Evolutionary conservation across 768 basidiomycete genomes (phyloP).

Genomic region (Clathrus columnatus): DNA sequence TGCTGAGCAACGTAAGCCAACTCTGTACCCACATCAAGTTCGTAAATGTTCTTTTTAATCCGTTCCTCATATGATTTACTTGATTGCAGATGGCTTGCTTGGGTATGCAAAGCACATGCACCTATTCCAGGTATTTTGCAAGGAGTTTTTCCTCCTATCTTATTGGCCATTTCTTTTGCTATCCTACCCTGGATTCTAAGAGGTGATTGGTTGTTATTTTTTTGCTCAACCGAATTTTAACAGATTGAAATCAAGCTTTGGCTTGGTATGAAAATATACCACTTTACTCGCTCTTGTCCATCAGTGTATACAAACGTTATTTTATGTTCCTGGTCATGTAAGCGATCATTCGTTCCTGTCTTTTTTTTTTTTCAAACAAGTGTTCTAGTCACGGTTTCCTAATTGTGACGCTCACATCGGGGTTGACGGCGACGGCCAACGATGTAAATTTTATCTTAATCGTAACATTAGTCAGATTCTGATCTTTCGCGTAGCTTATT

Average conservation of each 20-base stretch:
- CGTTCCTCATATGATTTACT: neutral
- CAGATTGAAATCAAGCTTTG: slow-evolving; percentile 27
- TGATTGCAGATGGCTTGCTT: slow-evolving; percentile 43
- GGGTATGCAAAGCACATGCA: slow-evolving; percentile 31
- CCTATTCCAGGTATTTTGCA: slow-evolving; percentile 44
- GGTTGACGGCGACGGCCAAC: slow-evolving; percentile 36
- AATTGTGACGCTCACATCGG: slow-evolving; percentile 56
- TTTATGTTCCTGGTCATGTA: slow-evolving; percentile 55
- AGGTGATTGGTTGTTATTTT: slow-evolving; percentile 29
- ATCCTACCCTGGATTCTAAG: slow-evolving; percentile 50
- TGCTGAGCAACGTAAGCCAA: slow-evolving; percentile 48
- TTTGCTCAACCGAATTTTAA: neutral
- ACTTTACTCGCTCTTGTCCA: slow-evolving; percentile 54
- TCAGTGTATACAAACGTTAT: slow-evolving; percentile 65
- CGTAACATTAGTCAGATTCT: neutral
- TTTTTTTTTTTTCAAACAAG: slow-evolving; percentile 19
- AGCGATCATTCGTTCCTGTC: slow-evolving; percentile 5
- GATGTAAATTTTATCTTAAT: slow-evolving; percentile 20
- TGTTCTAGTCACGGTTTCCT: slow-evolving; percentile 55
- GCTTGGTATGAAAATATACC: slow-evolving; percentile 68
- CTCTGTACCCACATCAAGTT: slow-evolving; percentile 41
- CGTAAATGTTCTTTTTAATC: slow-evolving; percentile 15
- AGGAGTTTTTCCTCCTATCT: slow-evolving; percentile 56
- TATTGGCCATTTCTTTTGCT: slow-evolving; percentile 55
- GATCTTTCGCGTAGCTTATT: slow-evolving; percentile 25